Conservation (phyloP, 2,329 filamentous ascomycete species). For the Dichotomopilus funicola region DNA sequence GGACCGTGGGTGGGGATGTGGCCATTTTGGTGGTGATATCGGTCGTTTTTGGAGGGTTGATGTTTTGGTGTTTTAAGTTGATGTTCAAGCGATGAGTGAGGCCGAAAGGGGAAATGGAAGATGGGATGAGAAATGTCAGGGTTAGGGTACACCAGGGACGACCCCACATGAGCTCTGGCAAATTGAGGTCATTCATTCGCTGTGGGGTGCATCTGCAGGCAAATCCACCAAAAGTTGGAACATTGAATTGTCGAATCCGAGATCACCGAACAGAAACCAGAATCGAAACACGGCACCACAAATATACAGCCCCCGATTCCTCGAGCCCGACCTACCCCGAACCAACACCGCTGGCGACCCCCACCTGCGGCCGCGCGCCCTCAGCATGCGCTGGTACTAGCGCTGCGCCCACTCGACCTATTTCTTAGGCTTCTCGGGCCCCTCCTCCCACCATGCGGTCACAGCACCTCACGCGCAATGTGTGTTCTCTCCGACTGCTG, state of each 20-base stretch:
- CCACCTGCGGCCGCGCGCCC: too few relatives aligned
- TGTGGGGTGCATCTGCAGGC: not conserved
- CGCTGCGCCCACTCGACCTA: too few relatives aligned
- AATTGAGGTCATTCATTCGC: constrained; percentile 23
- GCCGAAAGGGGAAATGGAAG: not conserved
- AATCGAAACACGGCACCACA: too few relatives aligned
- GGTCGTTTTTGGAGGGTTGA: not conserved
- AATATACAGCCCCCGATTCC: too few relatives aligned
- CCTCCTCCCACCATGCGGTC: constrained; percentile 44
- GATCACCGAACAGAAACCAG: too few relatives aligned
- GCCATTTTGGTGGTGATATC: constrained; percentile 20
- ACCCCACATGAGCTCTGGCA: constrained; percentile 19
- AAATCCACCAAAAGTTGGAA: constrained; percentile 14
- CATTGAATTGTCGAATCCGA: not conserved
- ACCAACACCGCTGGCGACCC: too few relatives aligned
- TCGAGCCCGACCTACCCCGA: too few relatives aligned
- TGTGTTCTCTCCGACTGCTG: constrained; percentile 48
- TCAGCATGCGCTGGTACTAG: constrained; percentile 22
- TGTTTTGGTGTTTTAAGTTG: not conserved
- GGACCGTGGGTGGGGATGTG: constrained; percentile 44
- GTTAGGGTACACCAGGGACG: not conserved
- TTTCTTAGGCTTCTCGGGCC: too few relatives aligned
- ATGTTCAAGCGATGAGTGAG: not conserved
- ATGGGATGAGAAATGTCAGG: not conserved
- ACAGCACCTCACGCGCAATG: constrained; percentile 49